Conservation (phyloP, 192 early-diverging fungal genomes). For the Diversispora eburnea region DNA sequence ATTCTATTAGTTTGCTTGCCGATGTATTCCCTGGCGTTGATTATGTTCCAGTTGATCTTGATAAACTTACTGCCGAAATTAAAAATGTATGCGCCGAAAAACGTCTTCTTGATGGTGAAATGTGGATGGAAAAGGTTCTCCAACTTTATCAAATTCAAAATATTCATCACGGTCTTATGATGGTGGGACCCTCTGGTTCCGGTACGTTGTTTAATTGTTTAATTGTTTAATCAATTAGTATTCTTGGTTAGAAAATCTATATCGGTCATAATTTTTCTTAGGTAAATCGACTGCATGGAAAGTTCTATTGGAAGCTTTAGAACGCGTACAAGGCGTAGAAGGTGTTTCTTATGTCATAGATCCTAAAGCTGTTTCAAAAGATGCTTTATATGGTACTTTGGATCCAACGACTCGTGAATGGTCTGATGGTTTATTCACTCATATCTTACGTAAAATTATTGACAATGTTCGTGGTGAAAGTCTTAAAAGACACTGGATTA, state of each 20-base stretch:
- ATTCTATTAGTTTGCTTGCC: conserved; percentile 61
- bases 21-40: conserved; percentile 95
- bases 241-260: no score
- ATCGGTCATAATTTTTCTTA: no score
- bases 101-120: conserved; percentile 67
- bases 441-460: conserved; percentile 94
- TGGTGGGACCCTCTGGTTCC: conserved; percentile 97
- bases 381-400: conserved; percentile 92
- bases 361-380: conserved; percentile 97
- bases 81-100: conserved; percentile 71
- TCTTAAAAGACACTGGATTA: conserved; percentile 94
- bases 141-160: conserved; percentile 98
- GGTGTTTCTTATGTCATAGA: conserved; percentile 94
- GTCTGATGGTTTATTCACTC: conserved; percentile 99
- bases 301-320: conserved; percentile 85
- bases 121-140: conserved; percentile 95
- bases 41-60: conserved; percentile 75
- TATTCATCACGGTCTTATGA: conserved; percentile 99
- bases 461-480: conserved; percentile 98
- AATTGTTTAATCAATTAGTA: no score
- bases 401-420: conserved; percentile 99
- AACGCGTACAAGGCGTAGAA: conserved; percentile 84
- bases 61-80: conserved; percentile 69
- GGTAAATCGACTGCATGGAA: conserved; percentile 89
- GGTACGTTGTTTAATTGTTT: conserved; percentile 40